Evolutionary conservation across 495 filamentous ascomycete species (phyloP).

Genomic region (Trypethelium eluteriae): DNA sequence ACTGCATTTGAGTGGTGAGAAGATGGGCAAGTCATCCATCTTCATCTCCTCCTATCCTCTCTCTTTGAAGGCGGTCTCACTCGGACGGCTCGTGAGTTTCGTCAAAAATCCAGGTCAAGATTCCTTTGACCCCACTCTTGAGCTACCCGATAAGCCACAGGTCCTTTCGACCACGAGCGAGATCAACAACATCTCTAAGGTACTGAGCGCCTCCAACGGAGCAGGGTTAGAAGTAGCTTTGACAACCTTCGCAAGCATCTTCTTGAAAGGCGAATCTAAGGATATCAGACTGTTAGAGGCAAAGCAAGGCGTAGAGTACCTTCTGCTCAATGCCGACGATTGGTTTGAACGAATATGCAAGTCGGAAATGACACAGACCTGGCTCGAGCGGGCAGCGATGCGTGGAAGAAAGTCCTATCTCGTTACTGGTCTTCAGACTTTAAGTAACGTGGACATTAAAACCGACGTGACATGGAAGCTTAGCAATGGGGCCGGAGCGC

Average conservation of each 20-base stretch:
- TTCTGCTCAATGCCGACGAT: background rate
- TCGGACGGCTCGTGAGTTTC: background rate
- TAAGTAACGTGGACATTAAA: background rate
- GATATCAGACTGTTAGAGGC: background rate
- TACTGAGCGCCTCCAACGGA: background rate
- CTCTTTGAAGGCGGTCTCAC: background rate
- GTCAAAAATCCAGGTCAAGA: background rate
- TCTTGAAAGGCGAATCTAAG: background rate
- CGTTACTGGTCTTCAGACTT: background rate
- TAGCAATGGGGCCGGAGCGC: background rate
- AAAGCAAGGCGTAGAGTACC: background rate
- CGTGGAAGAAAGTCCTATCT: background rate
- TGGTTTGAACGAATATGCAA: background rate
- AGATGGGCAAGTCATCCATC: background rate
- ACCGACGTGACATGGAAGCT: background rate
- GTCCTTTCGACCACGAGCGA: background rate
- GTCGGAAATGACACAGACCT: background rate
- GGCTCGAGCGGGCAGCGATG: background rate
- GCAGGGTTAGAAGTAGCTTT: background rate
- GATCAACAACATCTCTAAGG: background rate
- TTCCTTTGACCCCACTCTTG: background rate
- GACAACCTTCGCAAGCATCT: background rate
- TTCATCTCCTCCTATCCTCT: background rate
- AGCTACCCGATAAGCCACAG: background rate
- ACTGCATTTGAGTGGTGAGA: background rate